These are phyloP conservation scores for Colletotrichum orchidophilum DNA, from an alignment of 2,329 filamentous ascomycete species.

Conservation along the genomic window DNA sequence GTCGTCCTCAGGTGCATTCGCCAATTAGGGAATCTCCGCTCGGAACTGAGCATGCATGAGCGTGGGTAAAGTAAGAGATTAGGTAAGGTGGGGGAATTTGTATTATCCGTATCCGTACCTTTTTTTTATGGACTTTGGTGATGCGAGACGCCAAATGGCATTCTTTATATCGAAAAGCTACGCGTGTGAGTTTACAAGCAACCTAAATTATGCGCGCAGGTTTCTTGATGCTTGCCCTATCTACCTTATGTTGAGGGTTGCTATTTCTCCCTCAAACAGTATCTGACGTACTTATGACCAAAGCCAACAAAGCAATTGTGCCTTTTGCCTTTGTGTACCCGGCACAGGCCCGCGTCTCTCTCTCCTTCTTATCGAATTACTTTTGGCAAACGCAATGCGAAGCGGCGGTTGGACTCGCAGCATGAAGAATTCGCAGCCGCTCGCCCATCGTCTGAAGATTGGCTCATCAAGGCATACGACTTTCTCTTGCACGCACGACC, in stretches of 20 bases:
- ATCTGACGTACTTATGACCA: not conserved
- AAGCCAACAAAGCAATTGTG: not conserved
- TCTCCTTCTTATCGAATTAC: not conserved
- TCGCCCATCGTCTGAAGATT: not conserved
- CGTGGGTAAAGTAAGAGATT: not conserved
- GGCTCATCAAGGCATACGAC: not conserved
- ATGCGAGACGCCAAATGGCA: not conserved
- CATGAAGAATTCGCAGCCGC: not conserved
- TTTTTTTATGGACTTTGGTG: not conserved
- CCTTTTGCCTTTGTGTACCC: not conserved
- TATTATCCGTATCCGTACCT: not conserved
- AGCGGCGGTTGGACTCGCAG: not conserved
- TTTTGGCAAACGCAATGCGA: not conserved
- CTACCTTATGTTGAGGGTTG: not conserved
- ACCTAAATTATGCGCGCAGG: too few species aligned
- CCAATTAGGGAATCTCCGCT: conserved; percentile 33
- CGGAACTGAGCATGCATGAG: not conserved
- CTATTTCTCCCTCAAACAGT: not conserved
- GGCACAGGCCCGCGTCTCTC: not conserved
- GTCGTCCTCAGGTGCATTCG: not conserved
- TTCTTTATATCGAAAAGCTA: not conserved
- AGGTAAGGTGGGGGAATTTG: not conserved
- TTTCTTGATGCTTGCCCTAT: not conserved
- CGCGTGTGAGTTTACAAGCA: too few species aligned
- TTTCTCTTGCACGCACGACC: not conserved